phyloP scores from a whole-genome alignment of 2,329 filamentous ascomycete genomes.

The Grosmannia penicillata region DNA sequence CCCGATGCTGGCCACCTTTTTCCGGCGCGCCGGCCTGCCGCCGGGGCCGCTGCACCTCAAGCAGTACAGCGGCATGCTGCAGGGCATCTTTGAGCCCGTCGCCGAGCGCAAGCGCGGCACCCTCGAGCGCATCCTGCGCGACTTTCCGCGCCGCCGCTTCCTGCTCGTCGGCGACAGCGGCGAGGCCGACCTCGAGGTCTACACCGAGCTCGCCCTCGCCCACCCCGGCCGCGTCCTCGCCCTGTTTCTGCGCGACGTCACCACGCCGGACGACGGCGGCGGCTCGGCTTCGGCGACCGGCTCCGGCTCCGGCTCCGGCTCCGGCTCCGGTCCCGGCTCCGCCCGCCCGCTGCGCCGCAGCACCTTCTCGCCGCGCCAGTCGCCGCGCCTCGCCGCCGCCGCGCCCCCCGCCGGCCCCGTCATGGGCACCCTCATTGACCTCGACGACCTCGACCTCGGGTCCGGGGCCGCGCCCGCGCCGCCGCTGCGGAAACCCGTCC shows the following conservation, averaged over 20 bases:
- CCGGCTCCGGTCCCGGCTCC: neutral
- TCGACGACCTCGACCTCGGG: constrained; percentile 24
- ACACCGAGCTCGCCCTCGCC: constrained; percentile 78
- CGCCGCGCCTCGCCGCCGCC: neutral
- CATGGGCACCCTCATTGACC: constrained; percentile 48
- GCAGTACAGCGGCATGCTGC: constrained; percentile 91
- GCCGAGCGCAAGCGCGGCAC: constrained; percentile 87
- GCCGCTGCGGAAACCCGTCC: constrained; percentile 17
- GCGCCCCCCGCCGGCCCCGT: constrained; percentile 18
- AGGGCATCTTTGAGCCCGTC: constrained; percentile 95
- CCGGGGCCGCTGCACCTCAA: constrained; percentile 88
- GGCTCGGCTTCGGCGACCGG: neutral
- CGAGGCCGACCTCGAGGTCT: constrained; percentile 92
- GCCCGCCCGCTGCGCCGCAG: constrained; percentile 1
- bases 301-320: constrained; percentile 17
- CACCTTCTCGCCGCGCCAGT: constrained; percentile 9
- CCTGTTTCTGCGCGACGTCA: constrained; percentile 92
- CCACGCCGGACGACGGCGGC: constrained; percentile 52
- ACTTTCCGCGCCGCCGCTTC: constrained; percentile 83
- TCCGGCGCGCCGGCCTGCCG: constrained; percentile 65
- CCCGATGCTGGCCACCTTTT: constrained; percentile 75
- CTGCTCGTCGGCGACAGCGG: constrained; percentile 90
- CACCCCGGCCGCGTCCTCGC: constrained; percentile 73
- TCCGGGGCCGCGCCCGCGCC: neutral
- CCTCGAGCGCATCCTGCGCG: constrained; percentile 67